Conservation (phyloP, 169 alveolate species). For the Eimeria sp. region DNA sequence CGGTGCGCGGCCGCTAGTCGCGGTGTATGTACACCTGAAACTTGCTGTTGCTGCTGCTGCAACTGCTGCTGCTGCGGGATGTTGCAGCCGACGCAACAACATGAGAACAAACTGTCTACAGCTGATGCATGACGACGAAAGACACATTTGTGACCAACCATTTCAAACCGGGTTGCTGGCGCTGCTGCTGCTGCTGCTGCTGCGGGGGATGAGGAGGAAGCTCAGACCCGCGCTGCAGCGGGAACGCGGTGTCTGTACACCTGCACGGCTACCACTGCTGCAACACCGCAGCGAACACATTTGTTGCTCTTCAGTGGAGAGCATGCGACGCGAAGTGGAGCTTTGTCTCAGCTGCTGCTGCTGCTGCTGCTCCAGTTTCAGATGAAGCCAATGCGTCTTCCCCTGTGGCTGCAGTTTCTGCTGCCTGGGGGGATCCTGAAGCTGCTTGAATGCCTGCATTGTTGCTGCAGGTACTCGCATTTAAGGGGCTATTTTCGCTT, state of each 20-base stretch:
- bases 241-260: slow-evolving; percentile 61
- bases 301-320: slow-evolving; percentile 15
- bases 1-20: slow-evolving; percentile 62
- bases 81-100: not conserved
- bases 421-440: not conserved
- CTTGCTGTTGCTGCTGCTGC: slow-evolving; percentile 52
- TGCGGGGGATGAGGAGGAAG: not conserved
- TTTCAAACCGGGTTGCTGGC: slow-evolving; percentile 25
- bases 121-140: not conserved
- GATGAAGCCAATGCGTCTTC: slow-evolving; percentile 2
- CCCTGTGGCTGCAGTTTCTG: not conserved
- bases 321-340: slow-evolving; percentile 56
- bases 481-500: slow-evolving; percentile 21
- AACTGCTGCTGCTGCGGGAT: slow-evolving; percentile 50
- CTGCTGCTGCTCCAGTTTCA: slow-evolving; percentile 14
- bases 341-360: slow-evolving; percentile 28
- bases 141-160: not conserved
- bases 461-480: slow-evolving; percentile 51
- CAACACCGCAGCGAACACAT: not conserved
- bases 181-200: slow-evolving; percentile 63
- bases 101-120: slow-evolving; percentile 11
- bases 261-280: slow-evolving; percentile 15
- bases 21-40: slow-evolving; percentile 60
- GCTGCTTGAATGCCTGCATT: not conserved
- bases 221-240: slow-evolving; percentile 36